Evolutionary conservation across 176 grass and related monocot genomes (phyloP), one percentile per base, ranked within the genome.

Genomic region (Aegilops sharonensis): DNA sequence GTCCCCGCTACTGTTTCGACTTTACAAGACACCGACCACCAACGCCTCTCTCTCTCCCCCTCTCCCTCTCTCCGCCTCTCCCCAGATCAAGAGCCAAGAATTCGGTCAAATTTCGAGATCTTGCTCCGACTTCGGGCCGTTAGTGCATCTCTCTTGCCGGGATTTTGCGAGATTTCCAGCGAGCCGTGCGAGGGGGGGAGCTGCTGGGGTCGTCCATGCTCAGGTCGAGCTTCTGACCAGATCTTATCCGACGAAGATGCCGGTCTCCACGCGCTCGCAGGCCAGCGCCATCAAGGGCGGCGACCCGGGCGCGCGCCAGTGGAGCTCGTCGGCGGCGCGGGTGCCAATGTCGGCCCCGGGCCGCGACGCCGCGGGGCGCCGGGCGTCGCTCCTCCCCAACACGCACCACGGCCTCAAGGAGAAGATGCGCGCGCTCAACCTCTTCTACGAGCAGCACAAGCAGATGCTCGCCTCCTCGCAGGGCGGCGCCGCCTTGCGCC

Each of bases 391-490:
- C 37, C 72, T 87, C n/a, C 48, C 74, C 10, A 90, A 89, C 59
- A 75, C 87, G 37, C 94, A 99, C 81, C 89, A 92, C 48, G 85
- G 86, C n/a, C 94, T 99, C 64, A 91, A 91, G 77, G 94, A 96
- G 60, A 99, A 94, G 92, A 79, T 99, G 89, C 85, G 72, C 18
- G 85, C 77, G 4, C 92, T 99, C 89, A 94, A 89, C 32, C 83
- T 89, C 48, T 42, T 78, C 24, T 98, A 91, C 81, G 90, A 98
- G 90, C 90, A 98, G 89, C 93, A 98, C 4, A 91, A 92, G 84
- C 85, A 82, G 84, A 87, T 88, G 27, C 64, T 86, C 30, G 88
- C 88, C 66, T 63, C 88, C 40, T 90, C 91, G 64, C 68, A 75
- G 77, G 40, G 29, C 31, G 63, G 29, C 48, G 67, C 59, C 61